Percentiles rank a stretch among this genome's conserved stretches.
These are phyloP conservation scores for Clavispora carvajalis DNA, from an alignment of 805 yeast species.

Conservation along the genomic window DNA sequence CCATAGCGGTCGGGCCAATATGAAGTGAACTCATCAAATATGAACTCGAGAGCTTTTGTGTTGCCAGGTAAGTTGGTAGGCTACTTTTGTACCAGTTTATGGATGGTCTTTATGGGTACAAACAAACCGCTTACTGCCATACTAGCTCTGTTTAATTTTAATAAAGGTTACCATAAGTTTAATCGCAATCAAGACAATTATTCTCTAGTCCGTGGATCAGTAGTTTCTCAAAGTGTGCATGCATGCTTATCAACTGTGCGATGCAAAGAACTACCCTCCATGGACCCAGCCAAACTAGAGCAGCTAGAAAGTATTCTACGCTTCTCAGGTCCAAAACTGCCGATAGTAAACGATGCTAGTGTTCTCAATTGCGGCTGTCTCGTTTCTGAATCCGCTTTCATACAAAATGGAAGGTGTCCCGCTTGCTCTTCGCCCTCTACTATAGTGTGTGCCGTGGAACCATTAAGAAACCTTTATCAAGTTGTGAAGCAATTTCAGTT, in stretches of 20 bases:
- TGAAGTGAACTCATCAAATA: too few species aligned
- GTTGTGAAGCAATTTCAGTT: slow-evolving; percentile 18
- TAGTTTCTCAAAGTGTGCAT: neutral
- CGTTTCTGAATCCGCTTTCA: slow-evolving; percentile 28
- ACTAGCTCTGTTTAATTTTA: too few species aligned
- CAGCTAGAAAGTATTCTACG: slow-evolving; percentile 22
- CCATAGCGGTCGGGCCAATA: too few species aligned
- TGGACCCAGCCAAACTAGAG: slow-evolving; percentile 14
- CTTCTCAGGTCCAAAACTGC: slow-evolving; percentile 16
- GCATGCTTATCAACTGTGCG: neutral
- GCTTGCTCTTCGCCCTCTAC: slow-evolving; percentile 19
- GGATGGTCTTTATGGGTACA: too few species aligned
- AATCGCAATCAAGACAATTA: too few species aligned
- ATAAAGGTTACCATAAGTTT: too few species aligned
- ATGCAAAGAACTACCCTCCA: neutral
- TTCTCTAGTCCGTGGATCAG: too few species aligned
- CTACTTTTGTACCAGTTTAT: too few species aligned
- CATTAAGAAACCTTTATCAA: slow-evolving; percentile 29
- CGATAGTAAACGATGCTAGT: slow-evolving; percentile 24
- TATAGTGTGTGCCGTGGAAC: slow-evolving; percentile 24
- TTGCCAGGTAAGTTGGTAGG: too few species aligned
- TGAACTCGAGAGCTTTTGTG: too few species aligned
- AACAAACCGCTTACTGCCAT: too few species aligned
- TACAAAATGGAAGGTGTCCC: slow-evolving; percentile 16
- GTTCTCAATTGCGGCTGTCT: slow-evolving; percentile 40